Evolutionary conservation across 2,329 filamentous ascomycete genomes (phyloP), one percentile per base, ranked within the genome.

Genomic region (Sporothrix phasma): DNA sequence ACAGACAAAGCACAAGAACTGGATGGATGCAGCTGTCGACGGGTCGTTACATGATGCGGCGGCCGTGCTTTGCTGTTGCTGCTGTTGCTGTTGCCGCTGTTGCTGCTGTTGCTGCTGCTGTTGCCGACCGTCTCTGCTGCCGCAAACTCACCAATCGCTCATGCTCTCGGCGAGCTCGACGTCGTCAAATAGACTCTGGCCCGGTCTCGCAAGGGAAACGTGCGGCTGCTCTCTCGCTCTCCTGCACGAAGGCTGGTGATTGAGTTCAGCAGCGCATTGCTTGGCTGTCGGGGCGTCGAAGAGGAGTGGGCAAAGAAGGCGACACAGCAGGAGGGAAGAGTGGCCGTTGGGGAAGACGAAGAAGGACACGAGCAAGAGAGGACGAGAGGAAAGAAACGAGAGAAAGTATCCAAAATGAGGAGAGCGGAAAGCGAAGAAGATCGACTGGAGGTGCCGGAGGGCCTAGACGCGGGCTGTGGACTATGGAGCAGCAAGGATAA

Each of bases 11-110:
- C 43, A 49, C 29, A 41, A n/a, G 43, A 26, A 8, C 13, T 51
- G 60, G 60, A 24, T n/a, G 24, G 46, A 53, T 62, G 60, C 46
- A 43, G 60, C 60, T 49, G 59, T 41, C 34, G 46, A 31, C 60
- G 46, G 49, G 56, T 8, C 26, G 58, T 47, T 37, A 26, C 46
- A 54, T 45, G n/a, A 13, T 24, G 15, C 31, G 17, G 53, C 5
- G 22, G 51, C 11, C 13, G 43, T 58, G 62, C 34, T 46, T 41
- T n/a, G 47, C 34, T 34, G 37, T 19, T 49, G 24, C 24, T 45
- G 49, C 11, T 39, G 46, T 24, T 53, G 47, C 17, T n/a, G 17
- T 13, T 34, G 49, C 26, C n/a, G n/a, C 49, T 31, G 51, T 49
- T 31, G 19, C 43, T 45, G 31, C 47, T 49, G 53, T 17, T 46